Conservation (phyloP, 768 basidiomycete genomes). For the Termitomyces sp. region DNA sequence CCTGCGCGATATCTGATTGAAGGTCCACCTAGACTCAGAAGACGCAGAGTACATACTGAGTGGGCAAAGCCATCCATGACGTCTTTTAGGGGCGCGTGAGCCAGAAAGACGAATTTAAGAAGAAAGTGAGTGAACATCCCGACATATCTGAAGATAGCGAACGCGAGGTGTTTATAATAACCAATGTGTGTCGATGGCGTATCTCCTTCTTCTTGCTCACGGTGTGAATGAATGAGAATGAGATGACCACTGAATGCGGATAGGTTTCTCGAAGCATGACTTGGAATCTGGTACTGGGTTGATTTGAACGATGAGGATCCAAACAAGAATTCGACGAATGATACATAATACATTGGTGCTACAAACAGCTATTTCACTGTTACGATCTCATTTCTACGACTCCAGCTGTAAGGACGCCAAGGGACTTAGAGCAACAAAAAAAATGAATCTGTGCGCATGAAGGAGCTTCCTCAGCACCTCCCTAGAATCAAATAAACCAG, state of each 20-base stretch:
- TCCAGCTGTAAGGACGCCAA: not conserved
- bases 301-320: no score
- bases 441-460: no score
- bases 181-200: conserved; percentile 58
- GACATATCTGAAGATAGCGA: conserved; percentile 63
- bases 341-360: not conserved
- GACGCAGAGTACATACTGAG: conserved; percentile 98
- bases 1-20: conserved; percentile 88
- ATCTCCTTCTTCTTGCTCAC: conserved; percentile 48
- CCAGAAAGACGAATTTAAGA: conserved; percentile 60
- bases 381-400: not conserved
- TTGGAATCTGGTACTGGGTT: no score
- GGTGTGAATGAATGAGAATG: conserved; percentile 76
- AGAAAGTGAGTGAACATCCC: no score
- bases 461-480: not conserved
- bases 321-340: not conserved
- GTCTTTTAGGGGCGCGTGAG: conserved; percentile 86
- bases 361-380: not conserved
- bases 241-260: conserved; percentile 96
- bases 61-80: conserved; percentile 95
- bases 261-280: conserved; percentile 23
- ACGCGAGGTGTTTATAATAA: conserved; percentile 87
- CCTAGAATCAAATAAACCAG: not conserved
- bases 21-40: conserved; percentile 91
- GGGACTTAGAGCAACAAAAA: not conserved